Base-by-base conservation (phyloP, 2,329 filamentous ascomycete genomes). In the Colletotrichum magnum region DNA sequence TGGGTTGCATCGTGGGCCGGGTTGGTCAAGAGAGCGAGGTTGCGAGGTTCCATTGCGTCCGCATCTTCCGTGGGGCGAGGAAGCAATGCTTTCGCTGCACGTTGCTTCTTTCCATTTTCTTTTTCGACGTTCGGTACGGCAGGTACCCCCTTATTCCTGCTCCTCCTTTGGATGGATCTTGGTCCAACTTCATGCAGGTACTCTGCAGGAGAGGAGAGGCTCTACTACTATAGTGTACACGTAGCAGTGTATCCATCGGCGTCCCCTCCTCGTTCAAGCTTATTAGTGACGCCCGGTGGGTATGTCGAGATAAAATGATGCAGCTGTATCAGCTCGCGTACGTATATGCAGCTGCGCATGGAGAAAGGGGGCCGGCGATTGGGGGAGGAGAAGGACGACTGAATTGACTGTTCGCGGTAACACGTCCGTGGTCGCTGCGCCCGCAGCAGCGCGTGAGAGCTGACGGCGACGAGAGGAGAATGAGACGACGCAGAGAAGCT, bases 41-140 rank as follows among this genome's bases (percentile, higher is more conserved):
- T 10, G 59, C 24, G 59, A 62, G 59, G 59, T 54, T 62, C 21
- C 59, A 62, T 53, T 54, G 59, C 59, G 50, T 54, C 39, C 59
- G 58, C 45, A 10, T 60, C 58, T 60, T 12, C 51, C 51, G 50
- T 4, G 48, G 32, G 32, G 32, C 32, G 32, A 36, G 58, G 58
- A 36, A 48, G 39, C 18, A 36, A 36, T 36, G 32, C 32, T 6
- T 36, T 24, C 16, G 50, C 24, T 52, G 41, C 47, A 28, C n/a
- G 10, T 54, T 54, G 36, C 15, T 62, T 50, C 21, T 50, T 15
- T 18, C 16, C 10, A 10, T 43, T 13, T 60, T 60, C 58, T 52
- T 52, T 41, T 32, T 51, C 32, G 15, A 36, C 7, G 32, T 36
- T 36, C 32, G 32, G 32, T 36, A 36, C 32, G 12, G 36, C 32